A percentile compares a stretch with the other conserved stretches of the same genome.
These are phyloP conservation scores for Aeschynomene evenia DNA, from an alignment of 306 rosid genomes.

Conservation along the genomic window DNA sequence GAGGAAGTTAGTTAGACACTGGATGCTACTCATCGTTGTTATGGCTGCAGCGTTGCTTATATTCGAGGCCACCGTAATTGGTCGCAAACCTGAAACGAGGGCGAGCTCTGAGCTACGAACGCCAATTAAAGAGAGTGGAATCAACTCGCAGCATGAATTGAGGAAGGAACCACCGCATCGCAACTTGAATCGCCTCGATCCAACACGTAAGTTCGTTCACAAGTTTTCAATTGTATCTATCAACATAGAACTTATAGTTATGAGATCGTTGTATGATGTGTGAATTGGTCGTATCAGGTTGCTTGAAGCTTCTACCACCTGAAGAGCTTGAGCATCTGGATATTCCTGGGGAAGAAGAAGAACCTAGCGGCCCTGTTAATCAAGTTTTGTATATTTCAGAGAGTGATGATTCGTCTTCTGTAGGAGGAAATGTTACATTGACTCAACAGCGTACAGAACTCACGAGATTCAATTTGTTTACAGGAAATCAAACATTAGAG, in stretches of 20 bases:
- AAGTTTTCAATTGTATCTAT: neutral
- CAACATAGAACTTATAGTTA: neutral
- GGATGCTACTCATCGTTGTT: slow-evolving; percentile 64
- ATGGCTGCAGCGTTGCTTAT: slow-evolving; percentile 56
- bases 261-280: too few species aligned
- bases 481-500: slow-evolving; percentile 84
- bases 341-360: slow-evolving; percentile 47
- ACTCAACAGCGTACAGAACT: slow-evolving; percentile 43
- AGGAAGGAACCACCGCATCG: slow-evolving; percentile 40
- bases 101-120: slow-evolving; percentile 21
- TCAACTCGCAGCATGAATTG: slow-evolving; percentile 13
- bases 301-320: slow-evolving; percentile 73
- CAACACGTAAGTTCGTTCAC: slow-evolving; percentile 57
- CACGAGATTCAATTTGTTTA: slow-evolving; percentile 70
- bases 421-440: slow-evolving; percentile 38
- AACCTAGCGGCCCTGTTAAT: slow-evolving; percentile 42
- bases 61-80: slow-evolving; percentile 58
- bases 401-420: slow-evolving; percentile 39
- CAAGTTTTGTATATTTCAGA: slow-evolving; percentile 52
- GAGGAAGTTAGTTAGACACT: slow-evolving; percentile 59
- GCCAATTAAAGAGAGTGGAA: neutral
- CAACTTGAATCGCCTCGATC: slow-evolving; percentile 82
- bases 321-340: slow-evolving; percentile 82
- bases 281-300: slow-evolving; percentile 53
- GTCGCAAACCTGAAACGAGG: slow-evolving; percentile 37